Base-by-base conservation (phyloP, 306 rosid genomes). In the Sicyos edulis region DNA sequence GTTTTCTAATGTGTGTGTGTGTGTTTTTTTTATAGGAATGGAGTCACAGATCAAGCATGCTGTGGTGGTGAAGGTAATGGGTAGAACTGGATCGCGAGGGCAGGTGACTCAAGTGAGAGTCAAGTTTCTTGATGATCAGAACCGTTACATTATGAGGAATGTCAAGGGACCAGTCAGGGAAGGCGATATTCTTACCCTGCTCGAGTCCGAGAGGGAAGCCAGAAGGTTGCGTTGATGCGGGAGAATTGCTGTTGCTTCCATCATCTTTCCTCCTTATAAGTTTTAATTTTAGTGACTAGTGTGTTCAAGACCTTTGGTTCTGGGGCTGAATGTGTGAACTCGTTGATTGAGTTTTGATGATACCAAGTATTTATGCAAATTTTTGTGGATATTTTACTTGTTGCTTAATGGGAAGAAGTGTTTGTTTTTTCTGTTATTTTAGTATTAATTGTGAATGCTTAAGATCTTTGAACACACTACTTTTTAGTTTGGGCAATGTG, bases 151-250 rank as follows among this genome's bases (percentile, higher is more conserved):
- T 14, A 72, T 72, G 75, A 54, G 75, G 52, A 72, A 72, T 3
- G 75, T 72, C 8, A 72, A 72, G 75, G 75, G 75, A 54, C 75
- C 75, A 19, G 75, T 72, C 32, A 72, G 75, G 75, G 75, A 72
- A 72, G 75, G 75, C 10, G 75, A 72, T 14, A 72, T 72, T 55
- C 75, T 72, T 21, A 72, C 75, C 20, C 53, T 72, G 13, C 75
- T 72, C 12, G 75, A 72, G 66, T 72, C 75, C 8, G 75, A 72
- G 75, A 72, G 75, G 66, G 75, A 72, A 20, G 75, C 75, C 21
- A 55, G 75, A 21, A 55, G 66, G 75, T 20, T 72, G 75, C 75
- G 75, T 40, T 72, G 75, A 72, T 56, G n/a, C n/a, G n/a, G 37
- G 75, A 19, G 54, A 66, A 44, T 44, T 6, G n/a, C 37, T 5